Percentiles rank a stretch among this genome's conserved stretches.
These are phyloP conservation scores for Salmacisia buchloeana DNA, from an alignment of 1,284 basidiomycete genomes.

Conservation along the genomic window DNA sequence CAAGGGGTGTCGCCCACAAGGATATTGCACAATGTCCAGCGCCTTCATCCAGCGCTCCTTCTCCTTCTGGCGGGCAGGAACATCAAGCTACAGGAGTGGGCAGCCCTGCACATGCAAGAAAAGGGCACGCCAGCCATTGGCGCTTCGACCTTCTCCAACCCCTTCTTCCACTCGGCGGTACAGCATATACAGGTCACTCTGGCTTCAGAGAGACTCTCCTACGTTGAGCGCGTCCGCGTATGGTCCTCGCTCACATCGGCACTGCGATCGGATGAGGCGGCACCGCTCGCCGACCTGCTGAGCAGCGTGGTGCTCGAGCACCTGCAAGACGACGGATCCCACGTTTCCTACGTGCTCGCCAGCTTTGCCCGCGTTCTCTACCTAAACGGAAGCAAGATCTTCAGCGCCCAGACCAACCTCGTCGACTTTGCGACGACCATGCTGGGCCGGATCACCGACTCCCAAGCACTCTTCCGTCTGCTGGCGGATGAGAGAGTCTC, in stretches of 20 bases:
- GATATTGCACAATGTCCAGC: not conserved
- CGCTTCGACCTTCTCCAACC: not conserved
- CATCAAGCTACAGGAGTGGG: not conserved
- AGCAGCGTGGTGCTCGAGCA: not conserved
- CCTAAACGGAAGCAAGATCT: not conserved
- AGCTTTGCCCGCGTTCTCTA: not conserved
- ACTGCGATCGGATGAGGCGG: not conserved
- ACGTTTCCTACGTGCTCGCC: not conserved
- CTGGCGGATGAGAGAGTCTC: conserved; percentile 17
- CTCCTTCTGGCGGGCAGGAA: not conserved
- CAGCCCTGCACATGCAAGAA: not conserved
- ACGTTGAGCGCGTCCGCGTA: not conserved
- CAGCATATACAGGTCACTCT: not conserved
- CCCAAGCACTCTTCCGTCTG: conserved; percentile 21
- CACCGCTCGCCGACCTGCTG: not conserved
- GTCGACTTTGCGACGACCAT: not conserved
- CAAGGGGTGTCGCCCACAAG: not conserved
- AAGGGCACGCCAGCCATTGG: not conserved
- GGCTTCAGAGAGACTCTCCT: not conserved
- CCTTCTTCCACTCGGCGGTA: not conserved
- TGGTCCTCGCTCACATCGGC: not conserved
- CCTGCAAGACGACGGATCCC: not conserved
- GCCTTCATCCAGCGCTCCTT: not conserved
- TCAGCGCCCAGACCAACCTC: not conserved
- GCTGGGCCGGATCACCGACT: conserved; percentile 2